phyloP scores from a whole-genome alignment of 805 yeast species.

The Saccharomyces jurei region DNA sequence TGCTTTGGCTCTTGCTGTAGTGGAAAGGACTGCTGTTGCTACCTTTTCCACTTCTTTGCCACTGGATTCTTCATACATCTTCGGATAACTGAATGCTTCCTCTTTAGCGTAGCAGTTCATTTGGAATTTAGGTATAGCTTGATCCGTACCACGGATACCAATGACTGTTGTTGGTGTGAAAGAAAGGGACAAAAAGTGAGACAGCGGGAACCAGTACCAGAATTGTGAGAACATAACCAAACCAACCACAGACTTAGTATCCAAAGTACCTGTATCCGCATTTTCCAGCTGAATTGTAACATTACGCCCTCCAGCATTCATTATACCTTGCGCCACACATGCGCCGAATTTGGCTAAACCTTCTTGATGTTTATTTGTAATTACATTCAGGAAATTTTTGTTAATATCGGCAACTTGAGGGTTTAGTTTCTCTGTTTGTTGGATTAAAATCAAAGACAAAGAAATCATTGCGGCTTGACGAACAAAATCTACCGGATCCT shows the following conservation, averaged over 20 bases:
- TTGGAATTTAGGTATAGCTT: slow-evolving; percentile 77
- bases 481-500: slow-evolving; percentile 93
- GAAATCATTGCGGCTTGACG: slow-evolving; percentile 97
- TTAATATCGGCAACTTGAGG: slow-evolving; percentile 75
- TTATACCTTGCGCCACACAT: slow-evolving; percentile 90
- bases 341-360: slow-evolving; percentile 98
- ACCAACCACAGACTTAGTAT: slow-evolving; percentile 88
- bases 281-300: slow-evolving; percentile 91
- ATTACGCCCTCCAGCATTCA: slow-evolving; percentile 97
- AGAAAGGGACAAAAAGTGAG: slow-evolving; percentile 86
- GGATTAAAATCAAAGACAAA: slow-evolving; percentile 80
- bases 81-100: slow-evolving; percentile 80
- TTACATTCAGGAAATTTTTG: slow-evolving; percentile 65
- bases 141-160: slow-evolving; percentile 70
- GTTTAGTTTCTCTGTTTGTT: slow-evolving; percentile 73
- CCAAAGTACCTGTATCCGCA: slow-evolving; percentile 79
- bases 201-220: slow-evolving; percentile 98
- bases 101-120: slow-evolving; percentile 75
- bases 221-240: slow-evolving; percentile 82
- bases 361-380: slow-evolving; percentile 85
- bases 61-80: slow-evolving; percentile 69
- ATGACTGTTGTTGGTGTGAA: slow-evolving; percentile 87
- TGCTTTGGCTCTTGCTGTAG: slow-evolving; percentile 89
- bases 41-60: slow-evolving; percentile 82
- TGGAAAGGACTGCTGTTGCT: slow-evolving; percentile 87